Evolutionary conservation across 805 yeast genomes (phyloP).

Genomic region (Metschnikowia koreensis): DNA sequence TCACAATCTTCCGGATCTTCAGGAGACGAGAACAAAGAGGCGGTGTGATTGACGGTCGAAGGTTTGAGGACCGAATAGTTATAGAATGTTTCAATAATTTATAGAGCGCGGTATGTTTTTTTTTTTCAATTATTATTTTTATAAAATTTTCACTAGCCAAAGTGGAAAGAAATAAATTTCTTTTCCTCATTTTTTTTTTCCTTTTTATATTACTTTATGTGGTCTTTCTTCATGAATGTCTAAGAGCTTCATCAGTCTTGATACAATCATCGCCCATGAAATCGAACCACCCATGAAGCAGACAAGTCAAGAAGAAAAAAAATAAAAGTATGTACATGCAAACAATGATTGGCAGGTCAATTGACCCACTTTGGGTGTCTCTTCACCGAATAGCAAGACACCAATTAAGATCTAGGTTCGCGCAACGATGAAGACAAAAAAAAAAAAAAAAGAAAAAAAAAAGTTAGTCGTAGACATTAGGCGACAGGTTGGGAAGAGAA

Average conservation of each 20-base stretch:
- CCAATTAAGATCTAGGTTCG: neutral
- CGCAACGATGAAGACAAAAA: conserved; percentile 2
- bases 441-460: conserved; percentile 10
- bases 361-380: neutral
- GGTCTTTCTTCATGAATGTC: neutral
- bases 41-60: neutral
- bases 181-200: neutral
- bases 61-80: neutral
- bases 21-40: neutral
- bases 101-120: neutral
- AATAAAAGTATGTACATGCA: conserved; percentile 11
- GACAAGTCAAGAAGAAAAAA: conserved; percentile 1
- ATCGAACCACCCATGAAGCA: neutral
- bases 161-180: neutral
- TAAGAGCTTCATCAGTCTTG: neutral
- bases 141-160: neutral
- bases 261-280: neutral
- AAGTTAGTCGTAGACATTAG: neutral
- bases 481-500: neutral
- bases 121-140: no score
- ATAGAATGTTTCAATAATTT: neutral
- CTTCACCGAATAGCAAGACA: neutral
- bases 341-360: neutral
- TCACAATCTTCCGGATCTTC: conserved; percentile 4
- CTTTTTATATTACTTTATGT: neutral